Evolutionary conservation across 495 filamentous ascomycete genomes (phyloP).

Genomic region (Emericellopsis terricola): DNA sequence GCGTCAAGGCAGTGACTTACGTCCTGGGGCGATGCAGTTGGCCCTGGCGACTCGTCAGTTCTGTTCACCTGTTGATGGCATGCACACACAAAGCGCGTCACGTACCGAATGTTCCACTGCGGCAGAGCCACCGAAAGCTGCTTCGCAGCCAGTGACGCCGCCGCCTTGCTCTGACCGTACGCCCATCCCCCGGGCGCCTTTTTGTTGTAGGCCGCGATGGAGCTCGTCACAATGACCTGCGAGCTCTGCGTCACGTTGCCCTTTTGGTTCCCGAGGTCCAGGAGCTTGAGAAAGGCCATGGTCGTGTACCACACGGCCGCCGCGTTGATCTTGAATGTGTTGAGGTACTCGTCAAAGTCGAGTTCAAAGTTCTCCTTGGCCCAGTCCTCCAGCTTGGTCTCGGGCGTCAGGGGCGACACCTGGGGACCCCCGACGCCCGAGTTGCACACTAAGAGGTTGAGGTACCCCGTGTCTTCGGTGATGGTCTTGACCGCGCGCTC

Average conservation of each 20-base stretch:
- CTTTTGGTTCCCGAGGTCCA: slow-evolving; percentile 42
- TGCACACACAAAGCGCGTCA: slow-evolving; percentile 20
- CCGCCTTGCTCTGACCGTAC: slow-evolving; percentile 45
- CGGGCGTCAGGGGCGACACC: slow-evolving; percentile 10
- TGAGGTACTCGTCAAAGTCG: slow-evolving; percentile 37
- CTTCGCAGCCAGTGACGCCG: slow-evolving; percentile 46
- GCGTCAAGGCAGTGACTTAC: slow-evolving; percentile 20
- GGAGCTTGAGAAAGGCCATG: slow-evolving; percentile 42
- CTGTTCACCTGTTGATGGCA: background rate
- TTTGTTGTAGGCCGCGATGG: slow-evolving; percentile 42
- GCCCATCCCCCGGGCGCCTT: slow-evolving; percentile 35
- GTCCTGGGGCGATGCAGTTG: slow-evolving; percentile 50
- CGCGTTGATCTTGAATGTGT: slow-evolving; percentile 40
- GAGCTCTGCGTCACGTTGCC: slow-evolving; percentile 31
- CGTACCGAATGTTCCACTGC: slow-evolving; percentile 37
- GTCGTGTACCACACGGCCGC: slow-evolving; percentile 43
- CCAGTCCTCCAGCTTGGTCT: slow-evolving; percentile 30
- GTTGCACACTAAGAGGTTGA: slow-evolving; percentile 53
- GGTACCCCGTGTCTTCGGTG: slow-evolving; percentile 32
- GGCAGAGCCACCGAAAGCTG: slow-evolving; percentile 32
- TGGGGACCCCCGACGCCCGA: slow-evolving; percentile 41
- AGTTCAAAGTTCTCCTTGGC: slow-evolving; percentile 30
- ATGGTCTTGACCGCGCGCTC: slow-evolving; percentile 31
- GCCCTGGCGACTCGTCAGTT: slow-evolving; percentile 13
- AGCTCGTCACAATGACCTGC: slow-evolving; percentile 46